A percentile compares a stretch with the other conserved stretches of the same genome.
Conservation (phyloP, 2,329 filamentous ascomycete genomes). For the Pseudopithomyces chartarum region DNA sequence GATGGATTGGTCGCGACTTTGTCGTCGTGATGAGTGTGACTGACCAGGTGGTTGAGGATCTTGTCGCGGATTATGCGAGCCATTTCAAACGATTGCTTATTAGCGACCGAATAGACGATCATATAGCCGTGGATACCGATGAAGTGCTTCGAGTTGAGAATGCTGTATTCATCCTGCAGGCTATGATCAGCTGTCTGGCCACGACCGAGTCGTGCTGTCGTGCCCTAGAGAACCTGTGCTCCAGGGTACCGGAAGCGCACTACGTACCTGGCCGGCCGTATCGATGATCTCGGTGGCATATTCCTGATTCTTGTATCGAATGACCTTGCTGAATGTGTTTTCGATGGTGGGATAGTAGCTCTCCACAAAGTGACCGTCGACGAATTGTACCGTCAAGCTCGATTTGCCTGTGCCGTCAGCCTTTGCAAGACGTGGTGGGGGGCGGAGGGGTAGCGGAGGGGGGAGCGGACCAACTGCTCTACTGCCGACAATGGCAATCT, state of each 20-base stretch:
- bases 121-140: conserved; percentile 99
- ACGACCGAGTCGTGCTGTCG: too few relatives aligned
- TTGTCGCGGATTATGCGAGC: conserved; percentile 94
- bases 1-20: background rate
- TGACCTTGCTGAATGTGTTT: conserved; percentile 96
- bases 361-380: conserved; percentile 97
- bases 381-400: conserved; percentile 93
- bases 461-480: conserved; percentile 78
- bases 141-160: conserved; percentile 97
- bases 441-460: background rate
- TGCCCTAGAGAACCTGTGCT: too few relatives aligned
- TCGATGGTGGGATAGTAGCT: conserved; percentile 99
- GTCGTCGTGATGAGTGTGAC: conserved; percentile 35
- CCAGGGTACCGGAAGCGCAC: conserved; percentile 12
- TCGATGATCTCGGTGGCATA: conserved; percentile 97
- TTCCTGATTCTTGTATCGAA: conserved; percentile 90
- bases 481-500: conserved; percentile 94
- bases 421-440: background rate
- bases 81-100: conserved; percentile 95
- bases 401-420: conserved; percentile 76
- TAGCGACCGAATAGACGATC: conserved; percentile 97
- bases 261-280: conserved; percentile 84
- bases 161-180: conserved; percentile 90
- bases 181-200: background rate
- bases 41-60: conserved; percentile 91